Conservation (phyloP, 1,139 yeast genomes). For the Pichia sp. region DNA sequence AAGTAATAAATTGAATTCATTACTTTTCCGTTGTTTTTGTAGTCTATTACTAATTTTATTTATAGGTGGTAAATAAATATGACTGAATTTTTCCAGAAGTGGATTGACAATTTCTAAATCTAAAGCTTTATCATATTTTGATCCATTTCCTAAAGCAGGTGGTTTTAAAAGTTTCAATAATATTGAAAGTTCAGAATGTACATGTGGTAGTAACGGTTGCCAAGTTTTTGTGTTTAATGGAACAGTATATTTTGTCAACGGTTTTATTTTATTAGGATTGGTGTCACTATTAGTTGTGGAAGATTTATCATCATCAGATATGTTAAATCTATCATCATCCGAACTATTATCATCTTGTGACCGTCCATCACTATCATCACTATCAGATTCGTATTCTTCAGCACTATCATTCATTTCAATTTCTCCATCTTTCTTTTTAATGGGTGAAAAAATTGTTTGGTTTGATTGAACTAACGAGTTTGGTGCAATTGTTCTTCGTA, state of each 20-base stretch:
- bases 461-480: conserved; percentile 9
- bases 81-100: conserved; percentile 17
- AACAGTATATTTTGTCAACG: conserved; percentile 13
- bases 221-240: conserved; percentile 19
- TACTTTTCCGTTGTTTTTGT: not conserved
- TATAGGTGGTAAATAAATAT: conserved; percentile 23
- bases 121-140: conserved; percentile 3
- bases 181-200: conserved; percentile 14
- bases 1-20: conserved; percentile 18
- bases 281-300: not conserved
- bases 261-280: not conserved
- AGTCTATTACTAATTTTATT: conserved; percentile 6
- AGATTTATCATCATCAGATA: not conserved
- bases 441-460: conserved; percentile 14
- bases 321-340: conserved; percentile 3
- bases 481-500: conserved; percentile 3
- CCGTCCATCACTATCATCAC: not conserved
- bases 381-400: not conserved
- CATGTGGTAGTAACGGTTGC: conserved; percentile 19
- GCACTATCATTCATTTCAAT: not conserved
- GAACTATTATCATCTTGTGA: not conserved
- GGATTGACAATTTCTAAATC: conserved; percentile 19
- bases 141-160: not conserved
- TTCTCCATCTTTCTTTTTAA: not conserved
- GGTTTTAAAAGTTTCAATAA: conserved; percentile 12